Percentiles rank a stretch among this genome's conserved stretches.
Conservation (phyloP, 805 yeast species). For the Maudiozyma bulderi region DNA sequence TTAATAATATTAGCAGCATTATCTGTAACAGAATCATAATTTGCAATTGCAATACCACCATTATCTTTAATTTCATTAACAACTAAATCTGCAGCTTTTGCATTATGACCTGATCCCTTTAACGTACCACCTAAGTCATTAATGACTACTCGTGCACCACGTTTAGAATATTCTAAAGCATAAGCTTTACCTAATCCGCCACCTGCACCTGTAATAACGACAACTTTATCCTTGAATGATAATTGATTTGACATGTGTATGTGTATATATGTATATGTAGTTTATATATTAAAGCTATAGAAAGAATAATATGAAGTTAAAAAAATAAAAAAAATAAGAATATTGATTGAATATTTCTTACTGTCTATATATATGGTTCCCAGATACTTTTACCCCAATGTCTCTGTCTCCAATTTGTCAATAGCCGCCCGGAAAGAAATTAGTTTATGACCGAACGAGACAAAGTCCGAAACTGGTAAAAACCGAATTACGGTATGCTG, state of each 20-base stretch:
- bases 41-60: constrained; percentile 88
- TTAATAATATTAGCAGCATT: constrained; percentile 78
- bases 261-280: neutral
- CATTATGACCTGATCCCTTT: constrained; percentile 59
- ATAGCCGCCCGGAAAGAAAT: no score
- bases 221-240: constrained; percentile 72
- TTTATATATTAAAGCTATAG: neutral
- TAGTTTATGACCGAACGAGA: no score
- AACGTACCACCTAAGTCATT: constrained; percentile 87
- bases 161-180: constrained; percentile 74
- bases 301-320: neutral
- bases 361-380: no score
- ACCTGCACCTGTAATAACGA: constrained; percentile 93
- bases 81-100: constrained; percentile 77
- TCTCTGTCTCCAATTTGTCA: no score
- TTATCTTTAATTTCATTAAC: constrained; percentile 65
- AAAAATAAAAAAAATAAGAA: no score
- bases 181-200: constrained; percentile 91
- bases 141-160: constrained; percentile 93
- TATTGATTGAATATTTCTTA: neutral
- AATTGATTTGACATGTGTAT: constrained; percentile 19
- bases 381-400: no score
- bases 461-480: no score
- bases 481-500: no score
- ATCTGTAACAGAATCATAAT: constrained; percentile 76